Percentiles rank a stretch among this genome's conserved stretches.
Evolutionary conservation across 1,284 basidiomycete genomes (phyloP).

Genomic region (Hemileia vastatrix): DNA sequence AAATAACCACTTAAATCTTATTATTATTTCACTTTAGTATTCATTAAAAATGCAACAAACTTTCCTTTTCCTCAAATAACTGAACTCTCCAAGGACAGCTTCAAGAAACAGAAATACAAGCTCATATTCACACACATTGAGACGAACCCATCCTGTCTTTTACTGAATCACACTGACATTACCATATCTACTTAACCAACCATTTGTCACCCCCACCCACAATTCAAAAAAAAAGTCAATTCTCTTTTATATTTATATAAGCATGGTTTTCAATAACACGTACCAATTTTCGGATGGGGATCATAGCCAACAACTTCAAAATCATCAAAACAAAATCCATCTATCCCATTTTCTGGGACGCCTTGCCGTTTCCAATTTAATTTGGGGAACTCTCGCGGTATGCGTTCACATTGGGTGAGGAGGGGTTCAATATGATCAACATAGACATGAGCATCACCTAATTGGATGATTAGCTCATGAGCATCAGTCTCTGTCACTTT

Average conservation of each 20-base stretch:
- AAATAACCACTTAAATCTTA: no score
- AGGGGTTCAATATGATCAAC: constrained; percentile 81
- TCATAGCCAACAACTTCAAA: constrained; percentile 78
- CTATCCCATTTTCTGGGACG: constrained; percentile 56
- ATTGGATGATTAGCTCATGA: constrained; percentile 78
- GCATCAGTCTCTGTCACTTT: constrained; percentile 75
- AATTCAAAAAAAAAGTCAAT: no score
- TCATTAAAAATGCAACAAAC: no score
- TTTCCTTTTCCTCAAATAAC: no score
- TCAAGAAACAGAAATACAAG: no score
- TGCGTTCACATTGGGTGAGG: constrained; percentile 64
- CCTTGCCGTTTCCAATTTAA: constrained; percentile 58
- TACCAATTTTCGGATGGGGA: constrained; percentile 64
- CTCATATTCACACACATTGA: no score
- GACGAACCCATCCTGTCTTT: no score
- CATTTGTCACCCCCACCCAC: no score
- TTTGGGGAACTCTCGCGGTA: constrained; percentile 74
- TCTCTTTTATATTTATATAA: not conserved
- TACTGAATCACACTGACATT: no score
- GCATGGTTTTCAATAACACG: not conserved
- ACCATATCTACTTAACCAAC: no score
- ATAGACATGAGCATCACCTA: constrained; percentile 96
- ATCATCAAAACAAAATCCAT: constrained; percentile 71
- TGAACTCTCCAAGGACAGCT: no score
- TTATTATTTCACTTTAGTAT: no score